Percentiles rank a stretch among this genome's conserved stretches.
Conservation (phyloP, 2,329 filamentous ascomycete genomes). For the Knufia fluminis region DNA sequence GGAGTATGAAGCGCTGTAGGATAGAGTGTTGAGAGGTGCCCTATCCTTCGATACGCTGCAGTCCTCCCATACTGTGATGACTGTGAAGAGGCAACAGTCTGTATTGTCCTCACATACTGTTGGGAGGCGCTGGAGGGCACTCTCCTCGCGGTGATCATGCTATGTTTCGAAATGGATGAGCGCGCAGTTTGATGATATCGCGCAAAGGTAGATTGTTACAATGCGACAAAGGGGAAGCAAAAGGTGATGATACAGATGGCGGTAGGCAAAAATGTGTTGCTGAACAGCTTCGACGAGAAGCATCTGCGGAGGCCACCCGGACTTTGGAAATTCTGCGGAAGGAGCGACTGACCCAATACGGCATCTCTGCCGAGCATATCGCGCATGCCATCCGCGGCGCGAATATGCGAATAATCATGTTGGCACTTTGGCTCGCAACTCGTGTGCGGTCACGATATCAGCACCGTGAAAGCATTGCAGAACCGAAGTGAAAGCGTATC, state of each 20-base stretch:
- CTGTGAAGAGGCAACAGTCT: constrained; percentile 13
- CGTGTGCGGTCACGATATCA: not conserved
- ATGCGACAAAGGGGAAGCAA: not conserved
- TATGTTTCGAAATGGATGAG: constrained; percentile 8
- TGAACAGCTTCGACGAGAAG: not conserved
- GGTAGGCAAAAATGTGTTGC: not conserved
- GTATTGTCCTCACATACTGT: constrained; percentile 21
- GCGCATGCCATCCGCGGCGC: too few relatives aligned
- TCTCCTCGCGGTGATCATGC: constrained; percentile 20
- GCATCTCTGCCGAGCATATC: constrained; percentile 3
- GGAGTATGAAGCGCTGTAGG: not conserved
- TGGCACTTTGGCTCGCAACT: too few relatives aligned
- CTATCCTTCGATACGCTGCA: constrained; percentile 7
- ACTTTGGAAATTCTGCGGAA: constrained; percentile 1
- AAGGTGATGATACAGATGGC: constrained; percentile 6
- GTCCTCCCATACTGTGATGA: constrained; percentile 7
- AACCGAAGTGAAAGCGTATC: not conserved
- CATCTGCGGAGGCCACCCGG: constrained; percentile 5
- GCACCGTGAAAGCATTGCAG: not conserved
- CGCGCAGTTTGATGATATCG: not conserved
- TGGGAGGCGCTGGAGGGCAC: constrained; percentile 16
- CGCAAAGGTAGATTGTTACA: not conserved
- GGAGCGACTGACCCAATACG: not conserved
- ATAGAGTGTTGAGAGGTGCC: not conserved
- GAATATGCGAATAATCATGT: not conserved